These are phyloP conservation scores for Glaciozyma antarctica DNA, from an alignment of 768 basidiomycete genomes.

Conservation along the genomic window DNA sequence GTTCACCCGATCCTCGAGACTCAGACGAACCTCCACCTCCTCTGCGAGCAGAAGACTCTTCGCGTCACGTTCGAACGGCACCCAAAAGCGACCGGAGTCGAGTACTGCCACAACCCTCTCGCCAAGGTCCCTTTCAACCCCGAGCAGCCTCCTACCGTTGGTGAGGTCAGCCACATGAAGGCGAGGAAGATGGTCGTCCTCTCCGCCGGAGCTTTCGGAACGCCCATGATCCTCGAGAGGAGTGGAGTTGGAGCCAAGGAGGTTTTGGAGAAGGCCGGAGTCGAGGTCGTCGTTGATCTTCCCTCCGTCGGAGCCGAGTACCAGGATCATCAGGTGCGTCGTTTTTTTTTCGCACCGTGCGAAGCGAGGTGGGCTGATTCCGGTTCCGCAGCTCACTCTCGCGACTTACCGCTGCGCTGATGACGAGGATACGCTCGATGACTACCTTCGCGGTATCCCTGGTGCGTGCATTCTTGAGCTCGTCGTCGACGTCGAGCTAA, in stretches of 20 bases:
- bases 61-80: conserved; percentile 65
- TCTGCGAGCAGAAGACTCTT: conserved; percentile 55
- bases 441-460: conserved; percentile 59
- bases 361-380: no score
- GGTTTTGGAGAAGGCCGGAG: conserved; percentile 12
- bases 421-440: conserved; percentile 54
- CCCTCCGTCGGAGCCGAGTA: conserved; percentile 45
- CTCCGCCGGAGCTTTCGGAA: conserved; percentile 12
- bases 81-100: conserved; percentile 61
- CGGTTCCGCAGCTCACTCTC: not conserved
- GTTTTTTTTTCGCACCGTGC: not conserved
- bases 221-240: conserved; percentile 21
- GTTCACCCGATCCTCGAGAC: conserved; percentile 63
- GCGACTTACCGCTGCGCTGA: conserved; percentile 43
- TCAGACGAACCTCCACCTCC: conserved; percentile 57
- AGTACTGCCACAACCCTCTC: conserved; percentile 32
- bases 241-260: conserved; percentile 16
- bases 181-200: conserved; percentile 17
- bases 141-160: conserved; percentile 3
- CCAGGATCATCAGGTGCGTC: conserved; percentile 32
- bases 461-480: not conserved
- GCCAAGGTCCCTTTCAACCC: not conserved
- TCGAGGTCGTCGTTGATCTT: conserved; percentile 36
- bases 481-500: not conserved
- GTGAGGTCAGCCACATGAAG: not conserved